Conservation (phyloP, 2,329 filamentous ascomycete genomes). For the Nigrograna mackinnonii region DNA sequence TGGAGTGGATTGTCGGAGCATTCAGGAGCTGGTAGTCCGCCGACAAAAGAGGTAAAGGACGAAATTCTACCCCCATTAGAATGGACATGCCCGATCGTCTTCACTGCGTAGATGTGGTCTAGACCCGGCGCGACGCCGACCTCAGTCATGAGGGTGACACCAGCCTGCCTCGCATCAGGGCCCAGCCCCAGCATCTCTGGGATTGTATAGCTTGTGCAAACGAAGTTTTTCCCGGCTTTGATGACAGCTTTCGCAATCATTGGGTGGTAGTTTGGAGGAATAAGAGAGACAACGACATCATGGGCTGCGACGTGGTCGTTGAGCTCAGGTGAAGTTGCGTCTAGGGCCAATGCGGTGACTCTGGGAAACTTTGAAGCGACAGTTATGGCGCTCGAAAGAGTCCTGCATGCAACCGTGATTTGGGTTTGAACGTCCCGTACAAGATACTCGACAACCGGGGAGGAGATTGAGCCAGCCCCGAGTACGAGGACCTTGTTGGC, state of each 20-base stretch:
- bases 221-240: slow-evolving; percentile 9
- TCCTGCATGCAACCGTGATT: slow-evolving; percentile 11
- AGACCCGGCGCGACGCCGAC: slow-evolving; percentile 1
- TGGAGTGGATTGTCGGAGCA: not conserved
- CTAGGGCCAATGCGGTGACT: slow-evolving; percentile 9
- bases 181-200: slow-evolving; percentile 13
- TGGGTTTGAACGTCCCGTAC: slow-evolving; percentile 9
- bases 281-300: slow-evolving; percentile 13
- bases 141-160: slow-evolving; percentile 19
- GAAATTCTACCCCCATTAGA: not conserved
- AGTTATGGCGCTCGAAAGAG: slow-evolving; percentile 5
- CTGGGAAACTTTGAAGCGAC: slow-evolving; percentile 5
- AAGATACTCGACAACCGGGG: slow-evolving; percentile 16
- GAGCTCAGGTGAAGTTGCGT: slow-evolving; percentile 6
- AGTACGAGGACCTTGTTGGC: too few relatives aligned
- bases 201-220: slow-evolving; percentile 14
- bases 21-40: not conserved
- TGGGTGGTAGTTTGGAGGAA: slow-evolving; percentile 13
- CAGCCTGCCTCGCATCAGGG: slow-evolving; percentile 48
- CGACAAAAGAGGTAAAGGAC: not conserved
- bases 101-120: not conserved
- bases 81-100: not conserved
- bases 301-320: slow-evolving; percentile 11
- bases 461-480: too few relatives aligned
- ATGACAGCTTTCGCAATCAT: slow-evolving; percentile 12